Evolutionary conservation across 352 stramenopile genomes (phyloP), one percentile per base, ranked within the genome.

Genomic region (Pilasporangium apinafurcum): DNA sequence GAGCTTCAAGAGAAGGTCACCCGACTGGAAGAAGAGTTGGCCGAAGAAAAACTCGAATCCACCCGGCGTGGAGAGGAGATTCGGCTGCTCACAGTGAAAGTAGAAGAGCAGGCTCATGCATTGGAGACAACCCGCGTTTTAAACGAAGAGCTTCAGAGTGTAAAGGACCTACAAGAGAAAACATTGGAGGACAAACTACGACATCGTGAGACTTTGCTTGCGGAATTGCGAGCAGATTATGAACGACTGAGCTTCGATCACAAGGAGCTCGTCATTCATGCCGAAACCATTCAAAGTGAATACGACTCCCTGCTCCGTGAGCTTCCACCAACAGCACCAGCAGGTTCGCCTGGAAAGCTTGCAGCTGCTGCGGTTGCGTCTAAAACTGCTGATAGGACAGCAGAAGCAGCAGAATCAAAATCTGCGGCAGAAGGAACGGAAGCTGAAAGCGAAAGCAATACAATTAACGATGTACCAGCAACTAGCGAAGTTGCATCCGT

Each of bases 241-340:
- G 79, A 92, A 21, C 61, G 74, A 20, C 61, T 92, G n/a, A 81
- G 68, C 35, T 91, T 87, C 37, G 77, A 94, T 42, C 73, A 90
- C 53, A 75, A 92, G 55, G 80, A 92, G 49, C 64, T 92, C 22
- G 50, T 68, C 10, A 89, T 88, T 39, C 80, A 92, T 44, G 66
- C 76, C 1, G 77, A 92, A 32, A 87, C 80, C 27, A 53, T 92
- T 21, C 77, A 88, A 34, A 69, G 71, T 28, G 78, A 90, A 37
- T 87, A 85, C 40, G 56, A 83, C 20, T 58, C 65, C 14, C 42
- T 87, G 22, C 25, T 87, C 21, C 65, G 78, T 35, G 78, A 87
- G 1, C 53, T 86, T 30, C 54, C 69, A n/a, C 41, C 59, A 24
- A 30, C 60, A 30, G 53, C 66, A 27, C 35, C 48, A 13, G 34